Evolutionary conservation across 257 asterid species (phyloP).

Genomic region (Nyctanthes arbortristis): DNA sequence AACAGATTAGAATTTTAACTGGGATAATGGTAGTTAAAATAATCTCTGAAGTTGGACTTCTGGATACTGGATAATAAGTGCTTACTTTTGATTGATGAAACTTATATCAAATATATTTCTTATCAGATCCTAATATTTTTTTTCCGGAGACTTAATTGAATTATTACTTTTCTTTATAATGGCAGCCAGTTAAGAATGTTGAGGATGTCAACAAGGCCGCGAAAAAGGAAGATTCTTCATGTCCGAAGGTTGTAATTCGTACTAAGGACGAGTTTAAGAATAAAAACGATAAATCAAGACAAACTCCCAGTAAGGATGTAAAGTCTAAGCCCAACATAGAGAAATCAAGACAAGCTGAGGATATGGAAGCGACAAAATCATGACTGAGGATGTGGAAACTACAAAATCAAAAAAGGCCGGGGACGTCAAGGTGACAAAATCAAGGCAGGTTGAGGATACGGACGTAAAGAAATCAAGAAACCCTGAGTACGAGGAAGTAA

Average conservation of each 20-base stretch:
- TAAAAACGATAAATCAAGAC: no score
- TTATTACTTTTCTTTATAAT: not conserved
- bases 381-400: not conserved
- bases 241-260: not conserved
- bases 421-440: not conserved
- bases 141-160: not conserved
- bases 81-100: not conserved
- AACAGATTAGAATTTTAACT: not conserved
- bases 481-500: not conserved
- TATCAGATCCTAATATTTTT: not conserved
- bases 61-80: not conserved
- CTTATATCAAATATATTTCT: not conserved
- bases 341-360: no score
- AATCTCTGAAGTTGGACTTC: not conserved
- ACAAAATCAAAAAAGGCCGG: not conserved
- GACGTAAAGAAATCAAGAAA: not conserved
- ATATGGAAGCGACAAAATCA: no score
- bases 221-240: not conserved
- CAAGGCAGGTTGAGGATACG: not conserved
- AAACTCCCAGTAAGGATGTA: not conserved
- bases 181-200: not conserved
- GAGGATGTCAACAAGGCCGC: not conserved
- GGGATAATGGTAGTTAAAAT: not conserved
- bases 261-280: no score
- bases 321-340: not conserved